Evolutionary conservation across 176 grass and related monocot species (phyloP), one percentile per base, ranked within the genome.

Genomic region (Tillandsia fasciculata): DNA sequence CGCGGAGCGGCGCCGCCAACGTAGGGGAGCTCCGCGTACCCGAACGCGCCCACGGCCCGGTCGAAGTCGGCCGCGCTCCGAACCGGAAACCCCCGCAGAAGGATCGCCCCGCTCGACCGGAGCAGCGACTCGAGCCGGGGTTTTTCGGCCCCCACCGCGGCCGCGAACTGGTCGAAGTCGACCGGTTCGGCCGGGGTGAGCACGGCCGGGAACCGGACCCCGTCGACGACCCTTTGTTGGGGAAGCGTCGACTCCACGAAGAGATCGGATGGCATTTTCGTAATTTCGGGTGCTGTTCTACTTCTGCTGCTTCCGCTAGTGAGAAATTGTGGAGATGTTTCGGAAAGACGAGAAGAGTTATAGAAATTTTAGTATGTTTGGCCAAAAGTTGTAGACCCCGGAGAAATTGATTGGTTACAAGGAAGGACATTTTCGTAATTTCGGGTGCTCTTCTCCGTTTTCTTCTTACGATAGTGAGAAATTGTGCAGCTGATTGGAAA

Each of bases 1-100:
- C 94, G 84, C 10, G 89, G 94, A 10, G 94, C 94, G 3, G 89
- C 93, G 29, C 93, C 89, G 67, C 93, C 93, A 8, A 97, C 89
- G 71, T 92, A 92, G 10, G 89, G 89, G 11, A 97, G 86, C 86
- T 97, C 89, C 10, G 85, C 82, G 72, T 97, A 97, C 52, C 86
- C 82, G 74, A 97, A 97, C 67, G 93, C 79, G 22, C 76, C 84
- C 2, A 97, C 89, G 49, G 77, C 57, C 24, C 81, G 79, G 81
- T 97, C 78, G 82, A 97, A 97, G 76, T 87, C 84, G 42, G 61
- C 71, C 9, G 89, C 93, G 0, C 70, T 68, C 18, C 50, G 54
- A 23, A 75, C 79, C 1, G 89, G 89, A 66, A 82, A 97, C 17
- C 89, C 93, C 0, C 93, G 83, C 48, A 97, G 87, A 26, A 97